Evolutionary conservation across 2,329 filamentous ascomycete genomes (phyloP), one percentile per base, ranked within the genome.

Genomic region (Fusarium brevicatenulatum): DNA sequence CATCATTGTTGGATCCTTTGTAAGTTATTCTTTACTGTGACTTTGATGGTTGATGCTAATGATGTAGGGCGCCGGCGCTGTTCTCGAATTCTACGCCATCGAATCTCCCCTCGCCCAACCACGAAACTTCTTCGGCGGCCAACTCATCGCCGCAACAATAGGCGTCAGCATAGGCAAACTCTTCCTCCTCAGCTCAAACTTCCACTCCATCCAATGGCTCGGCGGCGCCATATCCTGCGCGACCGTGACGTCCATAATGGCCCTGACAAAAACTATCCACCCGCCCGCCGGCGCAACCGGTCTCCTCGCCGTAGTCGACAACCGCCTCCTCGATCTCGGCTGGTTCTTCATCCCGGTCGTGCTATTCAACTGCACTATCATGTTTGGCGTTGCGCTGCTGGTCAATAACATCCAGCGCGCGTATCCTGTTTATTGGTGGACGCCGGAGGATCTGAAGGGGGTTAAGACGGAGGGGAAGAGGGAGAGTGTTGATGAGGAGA

Each of bases 251-350:
- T 83, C 87, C 3, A 65, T 89, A 63, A 95, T 94, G 92, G 86
- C 86, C 1, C 76, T 93, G 28, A 94, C 92, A 4, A 91, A 91
- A 58, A 94, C 92, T 0, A 86, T 93, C 1, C 91, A 95, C 73
- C 92, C 92, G 0, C 93, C 92, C 0, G 92, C 91, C 0, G 92
- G 93, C 9, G 92, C 92, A 13, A 95, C 92, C 2, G 92, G 91
- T 0, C 81, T 95, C 3, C 82, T 95, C 32, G 91, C 91, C 1
- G 90, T 92, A 0, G 85, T 90, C 2, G 89, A 91, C 65, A 82
- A 86, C 5, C 82, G 84, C 4, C 82, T 90, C 3, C 83, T 86
- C 15, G 74, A 77, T 1, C 80, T 94, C 16, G 91, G 92, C n/a
- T 95, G 92, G 93, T 89, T 86, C 67, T 81, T 93, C 18, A 78